These are phyloP conservation scores for Tolypocladium ophioglossoides DNA, from an alignment of 2,329 filamentous ascomycete genomes.

Conservation along the genomic window DNA sequence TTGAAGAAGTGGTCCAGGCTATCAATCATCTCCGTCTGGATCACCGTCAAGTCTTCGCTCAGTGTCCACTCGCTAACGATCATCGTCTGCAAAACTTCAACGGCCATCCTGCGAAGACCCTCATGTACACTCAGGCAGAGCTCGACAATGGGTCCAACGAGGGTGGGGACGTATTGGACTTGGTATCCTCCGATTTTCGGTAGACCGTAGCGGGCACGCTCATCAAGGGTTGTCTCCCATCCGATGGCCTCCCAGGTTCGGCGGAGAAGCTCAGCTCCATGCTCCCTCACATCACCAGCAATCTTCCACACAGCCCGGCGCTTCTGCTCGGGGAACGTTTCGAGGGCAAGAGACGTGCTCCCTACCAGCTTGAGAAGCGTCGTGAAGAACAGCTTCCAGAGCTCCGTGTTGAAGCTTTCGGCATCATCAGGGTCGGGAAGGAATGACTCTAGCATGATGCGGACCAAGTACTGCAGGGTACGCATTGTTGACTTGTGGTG, in stretches of 20 bases:
- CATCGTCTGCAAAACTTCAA: constrained; percentile 93
- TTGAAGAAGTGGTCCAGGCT: constrained; percentile 87
- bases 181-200: constrained; percentile 90
- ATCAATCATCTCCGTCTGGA: constrained; percentile 95
- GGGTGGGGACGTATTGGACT: constrained; percentile 89
- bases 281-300: constrained; percentile 86
- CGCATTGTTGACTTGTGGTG: constrained; percentile 86
- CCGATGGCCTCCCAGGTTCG: constrained; percentile 91
- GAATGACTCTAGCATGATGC: constrained; percentile 71
- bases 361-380: constrained; percentile 82
- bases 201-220: constrained; percentile 66
- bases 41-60: constrained; percentile 80
- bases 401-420: constrained; percentile 80
- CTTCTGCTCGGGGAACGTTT: constrained; percentile 96
- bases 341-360: constrained; percentile 78
- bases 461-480: constrained; percentile 71
- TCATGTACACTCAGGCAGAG: constrained; percentile 93
- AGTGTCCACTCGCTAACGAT: constrained; percentile 97
- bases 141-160: constrained; percentile 86
- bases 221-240: constrained; percentile 82
- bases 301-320: constrained; percentile 97
- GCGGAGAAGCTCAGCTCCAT: constrained; percentile 76
- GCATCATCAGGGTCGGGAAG: constrained; percentile 85
- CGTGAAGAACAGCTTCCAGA: constrained; percentile 91
- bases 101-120: constrained; percentile 77